Evolutionary conservation across 1,139 yeast species (phyloP).

Genomic region (Debaryomycetaceae sp.): DNA sequence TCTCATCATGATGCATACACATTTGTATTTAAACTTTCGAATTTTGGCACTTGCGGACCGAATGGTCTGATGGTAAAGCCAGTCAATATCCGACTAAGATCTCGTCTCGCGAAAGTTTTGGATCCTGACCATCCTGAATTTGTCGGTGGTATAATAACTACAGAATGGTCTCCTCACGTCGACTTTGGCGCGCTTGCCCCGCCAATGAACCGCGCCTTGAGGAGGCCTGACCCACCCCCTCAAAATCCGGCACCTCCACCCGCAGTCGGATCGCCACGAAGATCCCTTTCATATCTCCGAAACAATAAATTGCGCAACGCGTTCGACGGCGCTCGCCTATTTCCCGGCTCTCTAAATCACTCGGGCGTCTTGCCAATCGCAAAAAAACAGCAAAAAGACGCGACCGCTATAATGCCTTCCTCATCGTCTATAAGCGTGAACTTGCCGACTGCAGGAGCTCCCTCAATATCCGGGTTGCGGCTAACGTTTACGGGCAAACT

Average conservation of each 20-base stretch:
- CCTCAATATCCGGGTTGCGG: conserved; percentile 37
- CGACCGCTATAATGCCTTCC: conserved; percentile 10
- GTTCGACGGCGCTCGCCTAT: no score
- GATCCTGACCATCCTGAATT: no score
- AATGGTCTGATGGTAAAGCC: no score
- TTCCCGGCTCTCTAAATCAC: no score
- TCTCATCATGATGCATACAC: conserved; percentile 28
- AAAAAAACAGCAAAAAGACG: no score
- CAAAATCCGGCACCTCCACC: conserved; percentile 6
- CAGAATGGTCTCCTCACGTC: conserved; percentile 51
- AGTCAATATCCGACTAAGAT: not conserved
- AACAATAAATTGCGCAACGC: no score
- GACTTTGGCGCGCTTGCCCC: conserved; percentile 45
- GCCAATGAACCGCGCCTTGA: conserved; percentile 31
- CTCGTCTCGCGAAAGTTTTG: not conserved
- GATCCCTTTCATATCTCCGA: not conserved
- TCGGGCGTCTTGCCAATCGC: no score
- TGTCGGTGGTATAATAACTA: conserved; percentile 28
- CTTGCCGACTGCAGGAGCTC: conserved; percentile 19
- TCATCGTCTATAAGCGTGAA: conserved; percentile 36
- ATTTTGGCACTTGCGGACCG: no score
- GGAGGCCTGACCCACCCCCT: conserved; percentile 13
- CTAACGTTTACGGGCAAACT: conserved; percentile 59
- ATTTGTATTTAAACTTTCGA: conserved; percentile 34
- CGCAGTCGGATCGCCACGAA: conserved; percentile 1